Base-by-base conservation (phyloP, 1,139 yeast genomes). In the Candida gigantensis region DNA sequence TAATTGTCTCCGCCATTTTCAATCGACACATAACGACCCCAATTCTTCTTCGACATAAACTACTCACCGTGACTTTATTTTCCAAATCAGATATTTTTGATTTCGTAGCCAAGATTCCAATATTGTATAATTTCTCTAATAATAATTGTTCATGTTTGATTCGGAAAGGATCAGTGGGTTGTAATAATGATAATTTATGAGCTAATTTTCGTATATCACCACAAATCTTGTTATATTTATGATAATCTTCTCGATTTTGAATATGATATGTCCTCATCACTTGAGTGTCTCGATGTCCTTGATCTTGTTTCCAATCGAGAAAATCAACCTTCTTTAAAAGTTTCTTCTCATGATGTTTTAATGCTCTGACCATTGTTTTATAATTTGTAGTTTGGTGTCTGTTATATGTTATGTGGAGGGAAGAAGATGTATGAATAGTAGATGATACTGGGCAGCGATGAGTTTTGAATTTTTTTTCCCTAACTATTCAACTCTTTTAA, bases 231-330 rank as follows among this genome's bases (percentile, higher is more conserved):
- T 92, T 92, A 62, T 92, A 92, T 58, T 89, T 88, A 58, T 85
- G 94, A 60, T 94, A 94, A 60, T 94, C 99, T 59, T 89, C 96
- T 57, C 98, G 78, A 59, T 90, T 85, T 54, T 88, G 96, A 36
- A 94, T 76, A 58, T 90, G 96, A 62, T 90, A 94, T 36, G 88
- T 85, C 52, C 94, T 76, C 95, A 92, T 92, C 29, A 94, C 95
- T 60, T 87, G 94, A 24, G 95, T 83, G 53, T 92, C 98, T 46
- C 98, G 72, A 59, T 94, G 98, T 25, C 94, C 90, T 42, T 84
- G 84, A 60, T 92, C 98, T 56, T 89, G 95, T 61, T 92, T 92
- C 96, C 97, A 94, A 62, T 92, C 95, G 38, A 89, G 85, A 68
- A 94, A 88, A 60, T 92, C 97, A 42, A 92, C 97, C 64, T 92